phyloP scores from a whole-genome alignment of 2,329 filamentous ascomycete species.

The Epichloe elymi region DNA sequence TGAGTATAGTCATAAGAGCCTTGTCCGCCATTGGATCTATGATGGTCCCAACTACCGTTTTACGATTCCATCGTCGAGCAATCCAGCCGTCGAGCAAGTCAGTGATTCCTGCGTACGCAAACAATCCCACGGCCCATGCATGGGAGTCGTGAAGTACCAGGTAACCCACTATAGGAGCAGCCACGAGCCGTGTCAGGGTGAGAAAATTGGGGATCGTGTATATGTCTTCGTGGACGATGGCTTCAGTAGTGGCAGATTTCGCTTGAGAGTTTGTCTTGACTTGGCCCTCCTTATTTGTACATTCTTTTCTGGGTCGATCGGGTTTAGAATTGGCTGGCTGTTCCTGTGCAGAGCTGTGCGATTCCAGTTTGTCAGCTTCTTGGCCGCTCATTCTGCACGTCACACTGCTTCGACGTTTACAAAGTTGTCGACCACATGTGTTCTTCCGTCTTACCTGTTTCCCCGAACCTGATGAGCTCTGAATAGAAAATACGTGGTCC shows the following conservation, averaged over 20 bases:
- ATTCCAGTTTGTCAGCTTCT: not conserved
- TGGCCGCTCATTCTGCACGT: not conserved
- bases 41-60: conserved; percentile 88
- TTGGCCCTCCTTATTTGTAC: not conserved
- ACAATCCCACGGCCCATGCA: conserved; percentile 66
- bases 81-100: conserved; percentile 93
- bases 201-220: conserved; percentile 93
- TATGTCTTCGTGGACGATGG: conserved; percentile 63
- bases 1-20: conserved; percentile 83
- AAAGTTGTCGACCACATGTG: not conserved
- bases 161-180: conserved; percentile 78
- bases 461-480: not conserved
- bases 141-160: conserved; percentile 75
- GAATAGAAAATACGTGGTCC: not conserved
- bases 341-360: not conserved
- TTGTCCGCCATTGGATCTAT: conserved; percentile 98
- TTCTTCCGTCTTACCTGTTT: not conserved
- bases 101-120: conserved; percentile 82
- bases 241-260: not conserved
- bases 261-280: not conserved
- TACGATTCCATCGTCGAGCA: conserved; percentile 71
- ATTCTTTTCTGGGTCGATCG: not conserved
- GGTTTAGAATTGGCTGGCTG: not conserved
- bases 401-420: not conserved
- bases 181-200: conserved; percentile 71